These are phyloP conservation scores for Aurinia saxatilis DNA, from an alignment of 345 rosid genomes.

Conservation along the genomic window DNA sequence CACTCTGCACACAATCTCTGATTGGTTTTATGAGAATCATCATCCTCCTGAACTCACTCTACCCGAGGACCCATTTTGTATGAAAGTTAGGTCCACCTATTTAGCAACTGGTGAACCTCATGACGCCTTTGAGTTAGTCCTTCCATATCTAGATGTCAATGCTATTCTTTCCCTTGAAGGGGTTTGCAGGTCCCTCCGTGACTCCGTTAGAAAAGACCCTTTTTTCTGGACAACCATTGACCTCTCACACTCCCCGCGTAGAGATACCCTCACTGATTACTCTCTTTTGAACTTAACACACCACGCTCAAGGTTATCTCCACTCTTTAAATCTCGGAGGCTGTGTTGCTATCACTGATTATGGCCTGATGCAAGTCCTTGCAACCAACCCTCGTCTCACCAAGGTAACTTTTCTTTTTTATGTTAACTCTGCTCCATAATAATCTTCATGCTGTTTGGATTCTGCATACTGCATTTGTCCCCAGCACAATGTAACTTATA, in stretches of 20 bases:
- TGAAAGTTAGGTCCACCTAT: conserved; percentile 20
- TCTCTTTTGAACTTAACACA: conserved; percentile 23
- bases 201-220: conserved; percentile 22
- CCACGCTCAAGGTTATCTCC: conserved; percentile 19
- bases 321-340: conserved; percentile 18
- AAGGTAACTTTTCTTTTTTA: conserved; percentile 23
- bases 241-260: not conserved
- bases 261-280: conserved; percentile 1
- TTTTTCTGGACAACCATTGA: conserved; percentile 25
- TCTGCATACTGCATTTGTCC: not conserved
- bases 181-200: conserved; percentile 28
- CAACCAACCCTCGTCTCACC: conserved; percentile 14
- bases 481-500: not conserved
- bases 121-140: conserved; percentile 18
- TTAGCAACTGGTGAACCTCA: conserved; percentile 25
- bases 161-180: conserved; percentile 21
- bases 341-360: conserved; percentile 20
- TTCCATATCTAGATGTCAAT: conserved; percentile 15
- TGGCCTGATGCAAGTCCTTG: conserved; percentile 29
- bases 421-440: not conserved
- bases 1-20: conserved; percentile 8
- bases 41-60: not conserved
- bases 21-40: conserved; percentile 16
- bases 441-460: not conserved
- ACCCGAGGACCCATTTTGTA: conserved; percentile 26